A percentile compares a stretch with the other conserved stretches of the same genome.
These are phyloP conservation scores for Barnettozyma sucrosica DNA, from an alignment of 805 yeast genomes.

Conservation along the genomic window DNA sequence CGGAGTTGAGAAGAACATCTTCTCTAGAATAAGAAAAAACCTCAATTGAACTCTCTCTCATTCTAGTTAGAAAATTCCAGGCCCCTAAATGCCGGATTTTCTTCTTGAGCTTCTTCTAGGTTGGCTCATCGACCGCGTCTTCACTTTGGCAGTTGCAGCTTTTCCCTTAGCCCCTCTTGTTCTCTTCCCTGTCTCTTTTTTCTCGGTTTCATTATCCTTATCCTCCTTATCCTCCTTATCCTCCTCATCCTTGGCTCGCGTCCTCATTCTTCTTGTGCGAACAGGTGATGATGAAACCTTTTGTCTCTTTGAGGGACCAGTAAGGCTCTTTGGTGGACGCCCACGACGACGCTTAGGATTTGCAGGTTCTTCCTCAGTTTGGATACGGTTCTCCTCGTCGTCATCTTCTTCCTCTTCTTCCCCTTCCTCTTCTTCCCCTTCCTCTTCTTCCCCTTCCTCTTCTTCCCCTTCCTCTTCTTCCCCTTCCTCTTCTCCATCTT, in stretches of 20 bases:
- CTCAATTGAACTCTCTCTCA: too few species aligned
- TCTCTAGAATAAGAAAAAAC: too few species aligned
- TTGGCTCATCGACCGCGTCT: slow-evolving; percentile 11
- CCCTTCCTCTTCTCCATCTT: slow-evolving; percentile 11
- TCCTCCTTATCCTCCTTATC: background rate
- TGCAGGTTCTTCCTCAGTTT: slow-evolving; percentile 4
- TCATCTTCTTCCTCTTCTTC: slow-evolving; percentile 3
- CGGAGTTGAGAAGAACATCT: too few species aligned
- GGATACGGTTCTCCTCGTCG: slow-evolving; percentile 7
- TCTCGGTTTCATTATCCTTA: background rate
- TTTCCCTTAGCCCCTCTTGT: slow-evolving; percentile 14
- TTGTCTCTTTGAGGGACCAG: background rate
- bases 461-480: slow-evolving; percentile 14
- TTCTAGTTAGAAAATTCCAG: background rate
- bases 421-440: background rate
- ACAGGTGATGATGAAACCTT: slow-evolving; percentile 3
- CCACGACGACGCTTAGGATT: slow-evolving; percentile 11
- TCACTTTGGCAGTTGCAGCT: slow-evolving; percentile 5
- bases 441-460: background rate
- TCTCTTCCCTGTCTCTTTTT: slow-evolving; percentile 2
- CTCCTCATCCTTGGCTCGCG: background rate
- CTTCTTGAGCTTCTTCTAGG: slow-evolving; percentile 16
- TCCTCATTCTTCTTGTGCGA: slow-evolving; percentile 9
- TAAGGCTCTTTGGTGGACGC: slow-evolving; percentile 1
- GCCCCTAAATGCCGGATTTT: slow-evolving; percentile 1